Evolutionary conservation across 1,284 basidiomycete species (phyloP).

Genomic region (Caloboletus firmus): DNA sequence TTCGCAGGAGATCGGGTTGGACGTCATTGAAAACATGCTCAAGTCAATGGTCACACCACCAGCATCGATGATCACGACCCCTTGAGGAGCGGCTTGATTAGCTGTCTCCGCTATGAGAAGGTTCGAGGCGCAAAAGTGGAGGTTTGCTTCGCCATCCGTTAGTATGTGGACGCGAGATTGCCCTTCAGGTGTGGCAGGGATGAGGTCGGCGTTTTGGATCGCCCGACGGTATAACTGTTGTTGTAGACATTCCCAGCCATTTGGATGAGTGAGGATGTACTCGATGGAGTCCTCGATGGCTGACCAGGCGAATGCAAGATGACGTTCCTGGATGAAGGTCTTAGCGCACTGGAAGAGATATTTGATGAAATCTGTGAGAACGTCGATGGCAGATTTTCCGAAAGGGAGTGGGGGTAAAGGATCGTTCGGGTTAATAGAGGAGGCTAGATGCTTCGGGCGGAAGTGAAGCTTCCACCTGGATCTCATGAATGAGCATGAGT

Average conservation of each 20-base stretch:
- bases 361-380: constrained; percentile 49
- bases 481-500: neutral
- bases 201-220: constrained; percentile 32
- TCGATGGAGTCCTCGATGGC: constrained; percentile 31
- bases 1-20: constrained; percentile 29
- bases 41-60: neutral
- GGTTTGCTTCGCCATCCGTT: constrained; percentile 26
- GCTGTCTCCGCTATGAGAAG: neutral
- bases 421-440: constrained; percentile 6
- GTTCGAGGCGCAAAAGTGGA: constrained; percentile 19
- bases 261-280: constrained; percentile 40
- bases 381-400: constrained; percentile 42
- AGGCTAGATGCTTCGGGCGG: constrained; percentile 35
- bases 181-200: constrained; percentile 20
- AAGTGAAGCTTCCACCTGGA: constrained; percentile 57
- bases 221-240: constrained; percentile 37
- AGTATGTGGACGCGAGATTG: constrained; percentile 18
- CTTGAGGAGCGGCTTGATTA: constrained; percentile 26
- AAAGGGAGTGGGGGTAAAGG: constrained; percentile 27
- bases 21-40: constrained; percentile 32
- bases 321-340: constrained; percentile 45
- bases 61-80: constrained; percentile 45
- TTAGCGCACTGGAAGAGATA: constrained; percentile 47
- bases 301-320: constrained; percentile 32
- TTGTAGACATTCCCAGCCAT: constrained; percentile 41